Percentiles rank a stretch among this genome's conserved stretches.
Conservation (phyloP, 805 yeast species). For the Starmera quercuum region DNA sequence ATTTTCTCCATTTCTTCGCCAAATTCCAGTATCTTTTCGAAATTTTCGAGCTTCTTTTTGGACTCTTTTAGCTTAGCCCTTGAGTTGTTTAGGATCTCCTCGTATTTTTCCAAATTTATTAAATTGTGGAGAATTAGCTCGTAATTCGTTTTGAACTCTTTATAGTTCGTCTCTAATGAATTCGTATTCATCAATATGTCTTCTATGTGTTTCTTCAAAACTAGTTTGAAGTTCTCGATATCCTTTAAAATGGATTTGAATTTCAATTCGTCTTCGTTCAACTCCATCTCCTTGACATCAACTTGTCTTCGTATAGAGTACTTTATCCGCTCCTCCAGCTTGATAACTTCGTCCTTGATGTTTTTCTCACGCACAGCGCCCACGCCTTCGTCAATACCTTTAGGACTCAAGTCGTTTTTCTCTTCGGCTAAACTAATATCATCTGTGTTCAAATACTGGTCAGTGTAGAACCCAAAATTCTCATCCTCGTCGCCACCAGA, state of each 20-base stretch:
- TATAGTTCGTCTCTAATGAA: background rate
- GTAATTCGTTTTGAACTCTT: background rate
- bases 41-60: background rate
- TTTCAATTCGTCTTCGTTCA: background rate
- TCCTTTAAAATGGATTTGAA: conserved; percentile 1
- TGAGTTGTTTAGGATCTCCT: background rate
- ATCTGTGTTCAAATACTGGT: background rate
- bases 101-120: conserved; percentile 1
- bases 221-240: background rate
- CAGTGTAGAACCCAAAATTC: background rate
- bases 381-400: background rate
- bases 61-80: background rate
- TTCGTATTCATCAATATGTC: background rate
- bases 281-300: conserved; percentile 2
- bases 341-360: background rate
- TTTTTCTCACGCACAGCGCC: too few relatives aligned
- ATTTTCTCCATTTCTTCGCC: conserved; percentile 1
- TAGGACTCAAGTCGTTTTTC: background rate
- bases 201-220: background rate
- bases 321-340: background rate
- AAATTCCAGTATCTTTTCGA: background rate
- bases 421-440: background rate
- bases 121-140: background rate
- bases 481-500: too few relatives aligned
- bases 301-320: background rate